Base-by-base conservation (phyloP, 257 asterid species). In the Lithospermum erythrorhizon region DNA sequence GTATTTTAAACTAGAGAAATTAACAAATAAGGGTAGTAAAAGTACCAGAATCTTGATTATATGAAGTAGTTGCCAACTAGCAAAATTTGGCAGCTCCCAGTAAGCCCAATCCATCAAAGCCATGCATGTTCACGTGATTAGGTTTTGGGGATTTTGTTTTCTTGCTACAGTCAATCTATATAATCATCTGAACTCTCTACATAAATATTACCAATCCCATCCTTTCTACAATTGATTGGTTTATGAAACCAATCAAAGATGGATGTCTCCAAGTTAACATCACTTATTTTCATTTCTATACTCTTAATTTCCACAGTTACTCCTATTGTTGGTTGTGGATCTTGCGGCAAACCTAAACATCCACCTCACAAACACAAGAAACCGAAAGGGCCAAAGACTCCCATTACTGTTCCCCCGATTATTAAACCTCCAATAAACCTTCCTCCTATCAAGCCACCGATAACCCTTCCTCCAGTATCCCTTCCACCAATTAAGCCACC, bases 61-160 rank as follows among this genome's bases (percentile, higher is more conserved):
- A 4, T 19, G 11, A 19, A 21, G 22, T 17, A 52, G 56, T n/a
- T 72, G 90, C 79, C 90, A 84, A 82, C 94, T 80, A 69, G 82
- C 89, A 82, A 74, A 78, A 59, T 68, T 79, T 81, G 95, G 75
- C 86, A 72, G 68, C 59, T 73, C 49, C 18, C 18, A 41, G 3
- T 41, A 41, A 41, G 18, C 17, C 17, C 18, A 41, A 13, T 41
- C 18, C 18, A 13, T 11, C 18, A 41, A 41, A 41, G 68, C 71
- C 62, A 29, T 35, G 52, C 37, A 70, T 45, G 59, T 75, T 87
- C 95, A 87, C 95, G 81, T 84, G 94, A 73, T 59, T 47, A 57
- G 73, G 71, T 77, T 75, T 74, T 65, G 65, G 74, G 73, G 20
- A 74, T 63, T 68, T 54, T 77, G 15, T 53, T 74, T 64, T 64